Percentiles rank a stretch among this genome's conserved stretches.
phyloP scores from a whole-genome alignment of 768 basidiomycete species.

The Suillus americanus region DNA sequence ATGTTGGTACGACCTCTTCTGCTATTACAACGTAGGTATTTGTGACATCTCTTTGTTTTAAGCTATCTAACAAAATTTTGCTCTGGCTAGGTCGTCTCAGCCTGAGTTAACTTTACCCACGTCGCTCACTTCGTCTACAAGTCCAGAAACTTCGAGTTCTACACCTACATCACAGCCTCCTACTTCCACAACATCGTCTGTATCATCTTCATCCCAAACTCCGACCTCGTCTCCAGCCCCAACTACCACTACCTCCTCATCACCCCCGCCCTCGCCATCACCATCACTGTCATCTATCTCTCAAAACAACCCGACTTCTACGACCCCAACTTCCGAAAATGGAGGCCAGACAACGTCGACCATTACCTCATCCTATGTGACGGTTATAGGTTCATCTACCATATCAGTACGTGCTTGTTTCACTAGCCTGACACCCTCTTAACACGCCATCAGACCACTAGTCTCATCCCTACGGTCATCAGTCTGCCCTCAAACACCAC shows the following conservation, averaged over 20 bases:
- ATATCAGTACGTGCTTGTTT: conserved; percentile 17
- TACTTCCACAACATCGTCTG: neutral
- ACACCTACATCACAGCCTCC: conserved; percentile 1
- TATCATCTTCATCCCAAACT: conserved; percentile 2
- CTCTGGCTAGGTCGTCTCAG: neutral
- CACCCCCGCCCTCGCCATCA: neutral
- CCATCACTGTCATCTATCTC: neutral
- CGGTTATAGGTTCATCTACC: conserved; percentile 15
- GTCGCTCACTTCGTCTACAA: neutral
- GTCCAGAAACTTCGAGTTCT: neutral
- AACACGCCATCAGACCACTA: conserved; percentile 13
- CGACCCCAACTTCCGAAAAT: conserved; percentile 9
- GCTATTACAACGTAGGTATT: conserved; percentile 17
- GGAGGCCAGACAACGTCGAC: neutral
- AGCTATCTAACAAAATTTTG: neutral
- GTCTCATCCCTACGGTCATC: conserved; percentile 20
- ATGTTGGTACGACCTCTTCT: conserved; percentile 7
- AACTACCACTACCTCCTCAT: neutral
- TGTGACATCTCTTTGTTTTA: neutral
- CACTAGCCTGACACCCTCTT: neutral
- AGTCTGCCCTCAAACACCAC: neutral
- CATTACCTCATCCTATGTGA: conserved; percentile 21
- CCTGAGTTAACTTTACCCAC: neutral
- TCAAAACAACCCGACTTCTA: neutral
- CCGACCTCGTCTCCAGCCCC: neutral